Evolutionary conservation across 2,329 filamentous ascomycete species (phyloP), one percentile per base, ranked within the genome.

Genomic region (Ophiostoma tasmaniense): DNA sequence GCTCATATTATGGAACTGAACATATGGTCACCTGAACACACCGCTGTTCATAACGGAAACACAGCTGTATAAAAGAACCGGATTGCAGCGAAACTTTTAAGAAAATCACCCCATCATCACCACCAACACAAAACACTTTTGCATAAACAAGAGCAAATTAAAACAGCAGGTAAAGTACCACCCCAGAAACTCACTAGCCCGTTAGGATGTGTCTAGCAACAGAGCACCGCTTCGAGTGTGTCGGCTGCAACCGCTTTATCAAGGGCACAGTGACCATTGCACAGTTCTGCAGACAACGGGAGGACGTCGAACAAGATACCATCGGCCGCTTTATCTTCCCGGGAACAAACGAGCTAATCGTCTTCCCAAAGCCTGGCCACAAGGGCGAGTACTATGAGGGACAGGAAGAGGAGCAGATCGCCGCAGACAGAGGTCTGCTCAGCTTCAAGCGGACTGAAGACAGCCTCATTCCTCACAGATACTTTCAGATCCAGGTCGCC

Each of bases 171-270:
- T 55, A 25, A 55, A 55, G 8, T 55, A 25, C 8, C 11, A 7
- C 3, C 22, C 50, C 8, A 0, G 5, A 62, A 2, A 62, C n/a
- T 8, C 17, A 37, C 22, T 17, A 25, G 13, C 17, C 6, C 2
- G 2, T 55, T 20, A 37, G 14, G 11, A 64, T 64, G 61, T 67
- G 66, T 66, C 20, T 68, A 3, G 62, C 66, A 37, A 52, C 17
- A 7, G 39, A 66, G 28, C 22, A 61, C 13, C 11, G 2, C n/a
- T 30, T 52, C 20, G 33, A 35, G 14, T 64, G 61, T 20, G 61
- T 64, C 33, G 30, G 20, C 30, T 64, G 61, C 33, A 20, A 37
- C 10, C 20, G 33, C 61, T 10, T 20, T 10, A 17, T 37, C 8
- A 37, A 20, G n/a, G 30, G 33, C 20, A 64, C 11, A 7, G 37